Conservation (phyloP, 441 rosid species). For the Arabidopsis hybrid region DNA sequence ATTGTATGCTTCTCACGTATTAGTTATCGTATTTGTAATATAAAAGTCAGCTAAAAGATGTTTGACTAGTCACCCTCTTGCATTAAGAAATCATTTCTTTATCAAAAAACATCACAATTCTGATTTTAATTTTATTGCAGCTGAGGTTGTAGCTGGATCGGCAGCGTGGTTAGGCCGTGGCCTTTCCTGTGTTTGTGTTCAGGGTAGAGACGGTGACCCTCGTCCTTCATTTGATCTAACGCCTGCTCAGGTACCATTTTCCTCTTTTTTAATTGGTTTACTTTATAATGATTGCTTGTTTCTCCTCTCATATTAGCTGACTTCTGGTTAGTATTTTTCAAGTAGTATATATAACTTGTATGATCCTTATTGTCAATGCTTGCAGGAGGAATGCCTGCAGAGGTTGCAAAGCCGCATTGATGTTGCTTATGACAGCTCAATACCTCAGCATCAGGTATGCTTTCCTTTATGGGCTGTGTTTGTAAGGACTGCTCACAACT, state of each 20-base stretch:
- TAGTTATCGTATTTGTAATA: not conserved
- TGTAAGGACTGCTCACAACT: constrained; percentile 2
- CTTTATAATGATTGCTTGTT: not conserved
- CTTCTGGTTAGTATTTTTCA: not conserved
- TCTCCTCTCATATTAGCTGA: constrained; percentile 4
- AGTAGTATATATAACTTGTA: not conserved
- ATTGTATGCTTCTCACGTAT: constrained; percentile 39
- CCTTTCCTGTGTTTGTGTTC: constrained; percentile 97
- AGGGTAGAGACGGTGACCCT: constrained; percentile 78
- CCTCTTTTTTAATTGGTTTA: not conserved
- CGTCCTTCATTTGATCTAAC: constrained; percentile 96
- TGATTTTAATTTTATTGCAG: constrained; percentile 53
- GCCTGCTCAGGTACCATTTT: constrained; percentile 71
- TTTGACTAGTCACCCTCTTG: constrained; percentile 27
- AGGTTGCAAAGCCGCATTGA: constrained; percentile 85
- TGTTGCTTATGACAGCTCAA: constrained; percentile 86
- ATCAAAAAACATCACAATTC: not conserved
- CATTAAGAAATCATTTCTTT: not conserved
- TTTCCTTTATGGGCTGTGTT: constrained; percentile 7
- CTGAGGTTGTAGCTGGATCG: constrained; percentile 97
- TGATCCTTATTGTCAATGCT: constrained; percentile 19
- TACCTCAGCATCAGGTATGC: constrained; percentile 81
- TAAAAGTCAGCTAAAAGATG: not conserved
- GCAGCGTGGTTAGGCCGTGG: constrained; percentile 99
- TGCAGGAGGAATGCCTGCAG: constrained; percentile 89